Conservation (phyloP, 257 asterid genomes). For the Linaria vulgaris region DNA sequence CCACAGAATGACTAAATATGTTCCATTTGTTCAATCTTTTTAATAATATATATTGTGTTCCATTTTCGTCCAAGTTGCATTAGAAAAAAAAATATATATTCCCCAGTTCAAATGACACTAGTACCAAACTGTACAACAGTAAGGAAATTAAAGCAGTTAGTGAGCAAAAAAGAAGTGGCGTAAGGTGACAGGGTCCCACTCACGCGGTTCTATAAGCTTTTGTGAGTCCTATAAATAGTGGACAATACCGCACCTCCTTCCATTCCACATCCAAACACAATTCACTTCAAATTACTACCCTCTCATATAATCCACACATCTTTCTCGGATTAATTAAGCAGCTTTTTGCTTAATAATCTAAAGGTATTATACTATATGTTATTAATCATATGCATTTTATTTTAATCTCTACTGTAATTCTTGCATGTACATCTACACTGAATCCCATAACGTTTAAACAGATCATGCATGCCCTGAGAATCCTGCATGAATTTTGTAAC, state of each 20-base stretch:
- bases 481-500: conserved; percentile 25
- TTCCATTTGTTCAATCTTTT: too few species aligned
- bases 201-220: conserved; percentile 38
- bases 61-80: not conserved
- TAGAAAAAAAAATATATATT: not conserved
- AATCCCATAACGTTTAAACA: not conserved
- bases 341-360: too few species aligned
- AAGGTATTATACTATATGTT: not conserved
- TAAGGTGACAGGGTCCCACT: conserved; percentile 54
- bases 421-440: conserved; percentile 10
- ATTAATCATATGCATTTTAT: not conserved
- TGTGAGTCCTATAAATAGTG: conserved; percentile 61
- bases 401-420: not conserved
- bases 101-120: not conserved
- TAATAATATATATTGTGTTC: too few species aligned
- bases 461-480: conserved; percentile 8
- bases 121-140: not conserved
- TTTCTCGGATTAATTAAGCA: too few species aligned
- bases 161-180: conserved; percentile 35
- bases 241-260: conserved; percentile 33
- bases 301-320: too few species aligned
- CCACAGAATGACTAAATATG: not conserved
- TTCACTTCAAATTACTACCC: not conserved
- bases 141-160: not conserved
- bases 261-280: conserved; percentile 33